These are phyloP conservation scores for Cordyceps militaris DNA, from an alignment of 2,329 filamentous ascomycete genomes.

Conservation along the genomic window DNA sequence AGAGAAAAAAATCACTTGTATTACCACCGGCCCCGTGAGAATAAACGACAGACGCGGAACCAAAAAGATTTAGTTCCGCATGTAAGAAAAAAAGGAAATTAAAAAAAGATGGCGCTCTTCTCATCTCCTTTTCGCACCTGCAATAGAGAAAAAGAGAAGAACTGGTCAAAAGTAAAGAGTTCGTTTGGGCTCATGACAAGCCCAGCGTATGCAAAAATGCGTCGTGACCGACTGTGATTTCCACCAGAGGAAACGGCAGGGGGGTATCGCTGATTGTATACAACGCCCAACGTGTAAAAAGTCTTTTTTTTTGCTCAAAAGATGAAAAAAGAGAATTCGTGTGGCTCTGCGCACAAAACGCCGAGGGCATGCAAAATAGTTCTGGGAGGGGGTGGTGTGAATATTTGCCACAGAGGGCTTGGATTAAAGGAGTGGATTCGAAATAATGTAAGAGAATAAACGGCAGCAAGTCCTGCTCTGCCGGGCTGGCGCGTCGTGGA, in stretches of 20 bases:
- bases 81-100: background rate
- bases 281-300: background rate
- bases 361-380: slow-evolving; percentile 10
- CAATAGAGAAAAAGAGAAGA: background rate
- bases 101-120: background rate
- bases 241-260: background rate
- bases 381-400: background rate
- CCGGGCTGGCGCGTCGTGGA: background rate
- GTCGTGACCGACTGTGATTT: background rate
- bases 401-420: too few relatives aligned
- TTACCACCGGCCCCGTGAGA: slow-evolving; percentile 6
- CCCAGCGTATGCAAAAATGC: background rate
- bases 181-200: background rate
- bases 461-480: slow-evolving; percentile 10
- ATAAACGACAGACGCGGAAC: background rate
- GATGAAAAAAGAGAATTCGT: background rate
- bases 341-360: slow-evolving; percentile 11
- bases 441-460: background rate
- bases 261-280: background rate
- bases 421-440: slow-evolving; percentile 1
- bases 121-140: background rate
- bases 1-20: background rate
- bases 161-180: background rate
- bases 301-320: background rate
- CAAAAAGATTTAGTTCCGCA: background rate